phyloP scores from a whole-genome alignment of 1,139 yeast genomes.

The Zygotorulaspora mrakii region DNA sequence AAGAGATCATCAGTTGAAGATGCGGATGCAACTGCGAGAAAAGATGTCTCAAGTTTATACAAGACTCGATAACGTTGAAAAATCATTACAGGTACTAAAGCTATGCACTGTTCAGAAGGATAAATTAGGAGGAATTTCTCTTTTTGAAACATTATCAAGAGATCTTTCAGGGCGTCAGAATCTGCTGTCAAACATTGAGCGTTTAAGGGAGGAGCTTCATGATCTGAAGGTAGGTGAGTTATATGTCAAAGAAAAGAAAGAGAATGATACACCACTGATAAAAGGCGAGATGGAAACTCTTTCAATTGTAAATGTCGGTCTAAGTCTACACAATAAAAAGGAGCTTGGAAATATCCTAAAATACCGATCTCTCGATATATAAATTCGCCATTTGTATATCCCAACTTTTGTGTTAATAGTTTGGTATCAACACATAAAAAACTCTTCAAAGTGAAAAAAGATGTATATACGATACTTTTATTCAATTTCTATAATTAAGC shows the following conservation, averaged over 20 bases:
- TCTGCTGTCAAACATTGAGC: constrained; percentile 21
- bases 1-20: constrained; percentile 22
- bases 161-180: constrained; percentile 17
- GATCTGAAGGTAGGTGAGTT: constrained; percentile 10
- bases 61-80: constrained; percentile 16
- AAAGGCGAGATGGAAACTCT: constrained; percentile 16
- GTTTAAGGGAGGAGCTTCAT: constrained; percentile 21
- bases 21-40: constrained; percentile 23
- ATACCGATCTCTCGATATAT: no score
- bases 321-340: constrained; percentile 27
- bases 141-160: constrained; percentile 17
- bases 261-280: background rate
- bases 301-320: constrained; percentile 30
- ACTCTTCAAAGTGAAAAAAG: no score
- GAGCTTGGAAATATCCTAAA: constrained; percentile 30
- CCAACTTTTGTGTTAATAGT: background rate
- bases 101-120: constrained; percentile 18
- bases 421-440: background rate
- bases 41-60: constrained; percentile 20
- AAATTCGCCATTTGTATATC: constrained; percentile 14
- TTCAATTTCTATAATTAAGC: background rate
- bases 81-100: constrained; percentile 24
- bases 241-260: background rate
- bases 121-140: constrained; percentile 17
- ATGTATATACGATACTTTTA: background rate